Percentiles rank a stretch among this genome's conserved stretches.
These are phyloP conservation scores for Leccinum barrowsii DNA, from an alignment of 768 basidiomycete species.

Conservation along the genomic window DNA sequence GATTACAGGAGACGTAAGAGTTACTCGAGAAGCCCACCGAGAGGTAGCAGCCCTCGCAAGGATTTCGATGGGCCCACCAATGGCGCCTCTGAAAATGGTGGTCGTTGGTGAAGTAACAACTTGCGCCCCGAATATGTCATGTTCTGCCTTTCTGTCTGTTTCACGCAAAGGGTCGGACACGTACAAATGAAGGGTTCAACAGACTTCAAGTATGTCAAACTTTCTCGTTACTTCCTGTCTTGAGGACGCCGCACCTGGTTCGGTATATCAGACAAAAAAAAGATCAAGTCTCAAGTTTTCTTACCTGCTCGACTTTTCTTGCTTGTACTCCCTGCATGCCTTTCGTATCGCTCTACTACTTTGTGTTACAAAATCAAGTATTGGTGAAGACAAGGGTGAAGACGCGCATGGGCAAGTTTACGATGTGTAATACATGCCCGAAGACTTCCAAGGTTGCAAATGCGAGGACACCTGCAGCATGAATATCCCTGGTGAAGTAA, in stretches of 20 bases:
- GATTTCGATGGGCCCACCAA: constrained; percentile 45
- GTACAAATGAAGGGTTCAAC: constrained; percentile 41
- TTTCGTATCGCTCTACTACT: constrained; percentile 47
- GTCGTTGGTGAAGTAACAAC: constrained; percentile 57
- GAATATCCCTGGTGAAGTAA: constrained; percentile 21
- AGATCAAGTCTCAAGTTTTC: constrained; percentile 68
- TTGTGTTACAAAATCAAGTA: constrained; percentile 43
- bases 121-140: constrained; percentile 18
- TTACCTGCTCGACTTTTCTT: constrained; percentile 54
- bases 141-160: constrained; percentile 28
- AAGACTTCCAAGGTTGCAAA: constrained; percentile 27
- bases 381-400: constrained; percentile 36
- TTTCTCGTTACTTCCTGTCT: constrained; percentile 47
- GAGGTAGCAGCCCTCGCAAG: constrained; percentile 58
- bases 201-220: constrained; percentile 46
- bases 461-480: constrained; percentile 12
- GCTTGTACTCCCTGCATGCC: constrained; percentile 36
- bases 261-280: constrained; percentile 50
- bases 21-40: constrained; percentile 76
- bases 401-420: constrained; percentile 36
- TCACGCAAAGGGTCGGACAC: constrained; percentile 41
- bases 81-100: constrained; percentile 39
- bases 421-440: constrained; percentile 35
- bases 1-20: constrained; percentile 73
- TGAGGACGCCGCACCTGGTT: constrained; percentile 47